Conservation (phyloP, 2,329 filamentous ascomycete species). For the Scedosporium minutisporum region DNA sequence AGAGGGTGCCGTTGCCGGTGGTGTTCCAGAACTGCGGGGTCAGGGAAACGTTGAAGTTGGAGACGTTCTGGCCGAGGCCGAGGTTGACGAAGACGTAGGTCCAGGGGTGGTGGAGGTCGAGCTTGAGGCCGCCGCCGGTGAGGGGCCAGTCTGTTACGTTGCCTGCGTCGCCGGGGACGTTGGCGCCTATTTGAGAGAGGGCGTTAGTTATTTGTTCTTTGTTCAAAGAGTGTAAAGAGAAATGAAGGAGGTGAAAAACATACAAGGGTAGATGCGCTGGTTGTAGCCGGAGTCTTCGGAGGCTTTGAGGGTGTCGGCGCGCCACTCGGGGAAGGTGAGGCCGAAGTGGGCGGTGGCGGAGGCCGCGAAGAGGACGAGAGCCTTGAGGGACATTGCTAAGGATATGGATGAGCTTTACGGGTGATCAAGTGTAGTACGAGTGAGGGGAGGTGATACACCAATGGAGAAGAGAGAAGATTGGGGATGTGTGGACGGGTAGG, state of each 20-base stretch:
- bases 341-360: slow-evolving; percentile 38
- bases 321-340: slow-evolving; percentile 37
- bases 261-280: slow-evolving; percentile 44
- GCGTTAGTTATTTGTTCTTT: background rate
- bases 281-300: slow-evolving; percentile 26
- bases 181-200: slow-evolving; percentile 29
- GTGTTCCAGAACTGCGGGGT: slow-evolving; percentile 48
- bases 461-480: background rate
- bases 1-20: slow-evolving; percentile 55
- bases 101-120: slow-evolving; percentile 42
- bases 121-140: slow-evolving; percentile 35
- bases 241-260: slow-evolving; percentile 10
- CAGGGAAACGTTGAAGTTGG: slow-evolving; percentile 61
- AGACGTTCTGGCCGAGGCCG: slow-evolving; percentile 38
- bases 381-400: slow-evolving; percentile 21
- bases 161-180: slow-evolving; percentile 30
- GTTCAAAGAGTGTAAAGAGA: slow-evolving; percentile 3
- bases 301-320: slow-evolving; percentile 34
- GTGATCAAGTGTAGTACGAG: background rate
- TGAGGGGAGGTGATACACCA: background rate
- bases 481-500: background rate
- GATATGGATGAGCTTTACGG: background rate
- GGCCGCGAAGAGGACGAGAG: slow-evolving; percentile 24
- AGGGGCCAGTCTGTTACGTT: slow-evolving; percentile 46
- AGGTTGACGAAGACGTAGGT: slow-evolving; percentile 45